Percentiles rank a stretch among this genome's conserved stretches.
phyloP scores from a whole-genome alignment of 257 asterid species.

The Pogostemon cablin region DNA sequence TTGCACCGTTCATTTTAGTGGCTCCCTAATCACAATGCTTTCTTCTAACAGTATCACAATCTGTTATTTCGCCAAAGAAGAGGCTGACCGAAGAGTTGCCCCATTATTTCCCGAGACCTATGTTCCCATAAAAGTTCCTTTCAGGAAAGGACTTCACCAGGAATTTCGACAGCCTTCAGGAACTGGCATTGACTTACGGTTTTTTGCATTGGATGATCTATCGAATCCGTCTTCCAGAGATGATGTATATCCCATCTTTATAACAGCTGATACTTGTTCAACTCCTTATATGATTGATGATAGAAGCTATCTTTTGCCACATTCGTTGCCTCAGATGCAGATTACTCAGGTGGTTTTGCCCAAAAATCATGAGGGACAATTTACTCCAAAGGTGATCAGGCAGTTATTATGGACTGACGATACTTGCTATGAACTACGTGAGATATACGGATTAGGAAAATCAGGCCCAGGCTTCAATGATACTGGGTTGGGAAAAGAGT shows the following conservation, averaged over 20 bases:
- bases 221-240: conserved; percentile 47
- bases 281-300: conserved; percentile 41
- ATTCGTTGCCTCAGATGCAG: conserved; percentile 57
- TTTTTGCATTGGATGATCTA: conserved; percentile 49
- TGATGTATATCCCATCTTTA: conserved; percentile 62
- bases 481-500: conserved; percentile 64
- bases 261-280: conserved; percentile 60
- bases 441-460: conserved; percentile 74
- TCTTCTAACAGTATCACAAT: conserved; percentile 67
- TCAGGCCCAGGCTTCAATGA: conserved; percentile 42
- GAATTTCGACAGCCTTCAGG: conserved; percentile 76
- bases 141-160: conserved; percentile 72
- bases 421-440: conserved; percentile 68
- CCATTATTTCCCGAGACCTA: conserved; percentile 55
- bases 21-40: conserved; percentile 32
- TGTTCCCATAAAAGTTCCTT: conserved; percentile 60
- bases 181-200: conserved; percentile 67
- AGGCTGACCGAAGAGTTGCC: conserved; percentile 44
- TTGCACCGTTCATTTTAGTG: background rate
- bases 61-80: conserved; percentile 73
- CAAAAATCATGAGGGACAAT: conserved; percentile 49
- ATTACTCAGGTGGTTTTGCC: conserved; percentile 58
- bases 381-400: conserved; percentile 51
- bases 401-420: conserved; percentile 68
- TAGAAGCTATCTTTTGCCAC: conserved; percentile 38